phyloP scores from a whole-genome alignment of 2,329 filamentous ascomycete species.

The Pseudogymnoascus pannorum region DNA sequence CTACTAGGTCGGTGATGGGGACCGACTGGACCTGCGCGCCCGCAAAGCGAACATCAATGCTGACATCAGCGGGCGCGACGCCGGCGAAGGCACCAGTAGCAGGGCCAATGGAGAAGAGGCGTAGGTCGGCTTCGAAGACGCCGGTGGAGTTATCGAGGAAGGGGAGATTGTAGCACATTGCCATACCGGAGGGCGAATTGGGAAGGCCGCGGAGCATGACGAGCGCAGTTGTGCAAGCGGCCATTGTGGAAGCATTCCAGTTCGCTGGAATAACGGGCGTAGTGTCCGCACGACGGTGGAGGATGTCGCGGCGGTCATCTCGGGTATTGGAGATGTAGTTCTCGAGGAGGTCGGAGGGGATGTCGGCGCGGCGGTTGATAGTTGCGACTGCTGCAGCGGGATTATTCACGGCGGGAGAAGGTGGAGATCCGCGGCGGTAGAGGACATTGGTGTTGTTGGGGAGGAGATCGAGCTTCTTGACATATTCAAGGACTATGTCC shows the following conservation, averaged over 20 bases:
- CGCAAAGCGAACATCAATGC: slow-evolving; percentile 47
- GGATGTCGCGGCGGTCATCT: neutral
- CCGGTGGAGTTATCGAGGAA: slow-evolving; percentile 60
- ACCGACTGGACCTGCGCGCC: slow-evolving; percentile 46
- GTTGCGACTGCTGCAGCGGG: neutral
- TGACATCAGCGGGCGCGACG: slow-evolving; percentile 44
- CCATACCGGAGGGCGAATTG: slow-evolving; percentile 68
- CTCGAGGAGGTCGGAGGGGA: neutral
- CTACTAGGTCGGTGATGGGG: slow-evolving; percentile 21
- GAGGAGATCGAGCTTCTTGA: slow-evolving; percentile 2
- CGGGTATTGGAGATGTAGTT: neutral
- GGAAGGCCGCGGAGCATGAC: slow-evolving; percentile 45
- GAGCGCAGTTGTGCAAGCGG: slow-evolving; percentile 54
- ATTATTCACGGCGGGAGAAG: neutral
- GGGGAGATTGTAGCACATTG: slow-evolving; percentile 76
- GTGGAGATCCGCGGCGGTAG: neutral
- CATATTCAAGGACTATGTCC: neutral
- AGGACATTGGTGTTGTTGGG: neutral
- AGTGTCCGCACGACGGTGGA: neutral
- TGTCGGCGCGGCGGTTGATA: neutral
- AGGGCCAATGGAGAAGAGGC: slow-evolving; percentile 60
- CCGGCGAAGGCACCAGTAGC: slow-evolving; percentile 42
- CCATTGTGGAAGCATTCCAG: slow-evolving; percentile 49
- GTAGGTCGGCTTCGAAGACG: slow-evolving; percentile 68
- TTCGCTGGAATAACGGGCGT: neutral